These are phyloP conservation scores for Vaccinium darrowii DNA, from an alignment of 148 eudicot species.

Conservation along the genomic window DNA sequence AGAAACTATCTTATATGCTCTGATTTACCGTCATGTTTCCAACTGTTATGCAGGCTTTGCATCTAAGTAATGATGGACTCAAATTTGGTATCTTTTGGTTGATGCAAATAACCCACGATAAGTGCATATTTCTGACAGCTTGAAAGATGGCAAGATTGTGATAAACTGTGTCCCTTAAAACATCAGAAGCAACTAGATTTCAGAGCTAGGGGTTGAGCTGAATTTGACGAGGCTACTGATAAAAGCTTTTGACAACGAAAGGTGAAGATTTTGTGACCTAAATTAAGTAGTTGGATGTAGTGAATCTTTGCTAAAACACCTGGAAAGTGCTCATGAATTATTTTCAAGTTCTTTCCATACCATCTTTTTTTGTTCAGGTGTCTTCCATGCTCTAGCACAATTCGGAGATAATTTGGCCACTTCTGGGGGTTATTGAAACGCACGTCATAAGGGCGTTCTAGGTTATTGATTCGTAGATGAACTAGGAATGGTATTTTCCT, in stretches of 20 bases:
- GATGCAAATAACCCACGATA: background rate
- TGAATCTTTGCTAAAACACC: too few relatives aligned
- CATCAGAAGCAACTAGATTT: slow-evolving; percentile 88
- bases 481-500: too few relatives aligned
- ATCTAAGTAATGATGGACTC: slow-evolving; percentile 75
- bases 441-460: too few relatives aligned
- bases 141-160: slow-evolving; percentile 91
- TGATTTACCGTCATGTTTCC: slow-evolving; percentile 3
- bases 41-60: slow-evolving; percentile 47
- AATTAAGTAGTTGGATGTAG: too few relatives aligned
- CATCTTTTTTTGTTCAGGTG: too few relatives aligned
- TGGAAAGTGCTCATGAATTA: too few relatives aligned
- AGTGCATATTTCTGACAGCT: slow-evolving; percentile 37
- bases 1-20: too few relatives aligned
- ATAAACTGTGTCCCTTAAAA: slow-evolving; percentile 65
- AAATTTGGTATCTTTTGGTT: slow-evolving; percentile 20
- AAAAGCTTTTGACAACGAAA: slow-evolving; percentile 35
- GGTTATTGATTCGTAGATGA: too few relatives aligned
- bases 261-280: background rate
- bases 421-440: too few relatives aligned
- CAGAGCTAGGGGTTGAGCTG: slow-evolving; percentile 62
- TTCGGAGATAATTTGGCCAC: too few relatives aligned
- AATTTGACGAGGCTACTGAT: slow-evolving; percentile 96
- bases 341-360: too few relatives aligned
- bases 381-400: too few relatives aligned